Conservation (phyloP, 345 rosid genomes). For the Gossypium thurberi region DNA sequence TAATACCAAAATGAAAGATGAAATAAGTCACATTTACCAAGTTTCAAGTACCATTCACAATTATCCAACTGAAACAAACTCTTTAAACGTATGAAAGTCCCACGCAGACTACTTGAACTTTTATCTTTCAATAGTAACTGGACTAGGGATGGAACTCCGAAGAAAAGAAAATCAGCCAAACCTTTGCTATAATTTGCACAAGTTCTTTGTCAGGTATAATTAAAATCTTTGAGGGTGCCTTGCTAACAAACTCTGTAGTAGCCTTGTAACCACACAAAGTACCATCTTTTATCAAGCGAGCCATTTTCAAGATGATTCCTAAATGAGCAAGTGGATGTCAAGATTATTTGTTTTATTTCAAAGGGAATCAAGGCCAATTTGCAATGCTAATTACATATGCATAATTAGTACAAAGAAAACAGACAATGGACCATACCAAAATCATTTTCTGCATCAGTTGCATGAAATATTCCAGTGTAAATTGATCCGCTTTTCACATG, state of each 20-base stretch:
- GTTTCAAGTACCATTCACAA: conserved; percentile 3
- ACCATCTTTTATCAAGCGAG: conserved; percentile 64
- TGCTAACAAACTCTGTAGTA: conserved; percentile 46
- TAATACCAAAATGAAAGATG: background rate
- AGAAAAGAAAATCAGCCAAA: conserved; percentile 20
- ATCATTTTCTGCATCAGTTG: conserved; percentile 68
- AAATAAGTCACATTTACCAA: background rate
- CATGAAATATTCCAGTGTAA: conserved; percentile 74
- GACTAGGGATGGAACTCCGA: conserved; percentile 5
- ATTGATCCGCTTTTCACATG: conserved; percentile 80
- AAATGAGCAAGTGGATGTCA: conserved; percentile 20
- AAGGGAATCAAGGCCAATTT: conserved; percentile 5
- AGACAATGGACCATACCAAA: conserved; percentile 47
- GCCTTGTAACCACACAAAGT: conserved; percentile 48
- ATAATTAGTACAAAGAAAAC: background rate
- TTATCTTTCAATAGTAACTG: conserved; percentile 6
- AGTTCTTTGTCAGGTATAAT: conserved; percentile 75
- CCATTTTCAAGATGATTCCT: conserved; percentile 91
- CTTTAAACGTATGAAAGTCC: background rate
- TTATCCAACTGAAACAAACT: background rate
- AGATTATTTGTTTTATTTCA: conserved; percentile 3
- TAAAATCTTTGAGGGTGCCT: conserved; percentile 58
- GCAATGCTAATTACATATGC: background rate
- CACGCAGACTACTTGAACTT: background rate
- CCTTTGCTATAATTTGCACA: conserved; percentile 93